Base-by-base conservation (phyloP, 2,329 filamentous ascomycete genomes). In the Massarina eburnea region DNA sequence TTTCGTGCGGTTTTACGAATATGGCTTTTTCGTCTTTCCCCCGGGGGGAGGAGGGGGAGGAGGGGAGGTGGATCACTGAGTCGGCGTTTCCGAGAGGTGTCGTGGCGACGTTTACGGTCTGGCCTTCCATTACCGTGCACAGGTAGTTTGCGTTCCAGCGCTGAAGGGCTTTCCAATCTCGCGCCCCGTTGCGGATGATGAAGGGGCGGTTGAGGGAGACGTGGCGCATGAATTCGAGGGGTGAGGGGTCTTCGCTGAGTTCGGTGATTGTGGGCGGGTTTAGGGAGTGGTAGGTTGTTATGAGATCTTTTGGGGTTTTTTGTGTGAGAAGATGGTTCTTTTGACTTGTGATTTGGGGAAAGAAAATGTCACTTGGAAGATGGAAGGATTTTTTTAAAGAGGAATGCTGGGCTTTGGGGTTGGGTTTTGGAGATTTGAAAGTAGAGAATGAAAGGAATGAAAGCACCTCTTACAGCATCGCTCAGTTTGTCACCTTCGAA, bases 211-310 rank as follows among this genome's bases (percentile, higher is more conserved):
- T 94, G 27, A 75, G 78, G 14, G 85, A 79, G 17, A 91, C 87
- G 67, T 83, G 86, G 59, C 86, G 81, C 83, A 91, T 86, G 64
- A 92, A 92, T 61, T 91, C 85, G 5, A 94, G 78, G 0, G 89
- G 80, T 21, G 84, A 88, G 3, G 89, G 89, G 39, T 85, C 81
- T 33, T 80, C 74, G 12, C 74, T 34, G 2, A 91, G 76, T 55
- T 84, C 82, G 36, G 86, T 80, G 45, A 91, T 75, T 14, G 61
- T 57, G 18, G 73, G 65, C 45, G 76, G 68, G 62, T 92, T 92
- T 43, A 91, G 79, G 55, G 90, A 87, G 60, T 86, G 81, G 69
- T 88, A 91, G n/a, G 77, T 81, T 9, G 73, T 77, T 52, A 92
- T 80, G 18, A 91, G 77, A 12, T 66, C 65, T 68, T 24, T 10